Percentiles rank a stretch among this genome's conserved stretches.
phyloP scores from a whole-genome alignment of 2,329 filamentous ascomycete species.

The Myriosclerotinia duriaeana region DNA sequence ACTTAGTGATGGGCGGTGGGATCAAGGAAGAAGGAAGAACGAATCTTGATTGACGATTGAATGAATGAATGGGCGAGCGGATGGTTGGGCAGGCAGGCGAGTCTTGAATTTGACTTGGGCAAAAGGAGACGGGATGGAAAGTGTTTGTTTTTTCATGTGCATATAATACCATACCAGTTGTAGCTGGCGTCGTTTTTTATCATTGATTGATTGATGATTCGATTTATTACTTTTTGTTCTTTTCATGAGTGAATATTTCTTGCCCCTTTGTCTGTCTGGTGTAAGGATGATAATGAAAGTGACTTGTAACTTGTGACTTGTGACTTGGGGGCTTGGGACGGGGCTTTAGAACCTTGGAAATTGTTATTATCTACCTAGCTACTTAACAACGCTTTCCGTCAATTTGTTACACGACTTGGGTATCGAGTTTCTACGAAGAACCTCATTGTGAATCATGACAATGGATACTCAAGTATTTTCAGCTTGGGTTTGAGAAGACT shows the following conservation, averaged over 20 bases:
- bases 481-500: constrained; percentile 4
- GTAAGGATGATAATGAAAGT: too few species aligned
- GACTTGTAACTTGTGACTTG: too few species aligned
- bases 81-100: neutral
- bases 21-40: neutral
- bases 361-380: too few species aligned
- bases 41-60: neutral
- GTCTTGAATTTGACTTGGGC: neutral
- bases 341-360: too few species aligned
- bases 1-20: neutral
- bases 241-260: neutral
- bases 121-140: constrained; percentile 7
- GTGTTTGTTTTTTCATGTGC: constrained; percentile 11
- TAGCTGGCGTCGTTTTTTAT: neutral
- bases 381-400: too few species aligned
- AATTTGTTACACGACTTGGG: too few species aligned
- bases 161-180: constrained; percentile 16
- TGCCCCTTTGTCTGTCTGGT: neutral
- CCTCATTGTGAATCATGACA: neutral
- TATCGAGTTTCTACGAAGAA: neutral
- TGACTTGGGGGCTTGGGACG: too few species aligned
- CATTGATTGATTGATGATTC: neutral
- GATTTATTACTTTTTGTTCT: too few species aligned
- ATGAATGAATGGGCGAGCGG: constrained; percentile 6
- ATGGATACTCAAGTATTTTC: constrained; percentile 8